These are phyloP conservation scores for Solanum habrochaites DNA, from an alignment of 257 asterid genomes.

Conservation along the genomic window DNA sequence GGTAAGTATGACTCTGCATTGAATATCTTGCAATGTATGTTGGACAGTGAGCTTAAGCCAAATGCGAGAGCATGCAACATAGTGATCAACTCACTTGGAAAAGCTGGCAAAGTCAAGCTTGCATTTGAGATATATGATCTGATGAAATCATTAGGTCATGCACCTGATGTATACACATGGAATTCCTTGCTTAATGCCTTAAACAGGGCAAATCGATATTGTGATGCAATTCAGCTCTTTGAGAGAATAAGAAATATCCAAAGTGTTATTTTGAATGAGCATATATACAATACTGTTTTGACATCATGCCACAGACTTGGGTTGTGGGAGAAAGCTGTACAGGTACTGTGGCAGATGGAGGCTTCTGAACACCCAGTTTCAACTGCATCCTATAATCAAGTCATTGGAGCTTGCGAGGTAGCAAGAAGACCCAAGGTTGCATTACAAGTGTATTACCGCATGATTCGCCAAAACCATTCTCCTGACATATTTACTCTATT, in stretches of 20 bases:
- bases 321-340: conserved; percentile 67
- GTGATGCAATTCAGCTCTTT: conserved; percentile 54
- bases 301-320: conserved; percentile 74
- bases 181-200: conserved; percentile 71
- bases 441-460: conserved; percentile 57
- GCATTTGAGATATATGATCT: conserved; percentile 49
- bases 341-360: conserved; percentile 81
- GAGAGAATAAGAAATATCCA: conserved; percentile 43
- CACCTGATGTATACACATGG: conserved; percentile 86
- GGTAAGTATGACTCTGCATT: conserved; percentile 67
- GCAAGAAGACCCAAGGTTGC: conserved; percentile 73
- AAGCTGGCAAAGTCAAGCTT: conserved; percentile 48
- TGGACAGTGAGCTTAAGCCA: conserved; percentile 47
- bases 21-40: conserved; percentile 37
- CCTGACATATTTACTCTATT: conserved; percentile 68
- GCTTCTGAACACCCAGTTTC: conserved; percentile 35
- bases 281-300: conserved; percentile 58
- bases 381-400: conserved; percentile 70
- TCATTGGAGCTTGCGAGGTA: conserved; percentile 82
- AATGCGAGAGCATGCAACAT: conserved; percentile 58
- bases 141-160: conserved; percentile 49
- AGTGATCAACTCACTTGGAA: conserved; percentile 60
- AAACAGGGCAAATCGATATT: conserved; percentile 43
- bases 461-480: conserved; percentile 38
- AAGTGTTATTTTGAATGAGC: conserved; percentile 28